A percentile compares a stretch with the other conserved stretches of the same genome.
Conservation (phyloP, 1,139 yeast genomes). For the Candida smagusa region DNA sequence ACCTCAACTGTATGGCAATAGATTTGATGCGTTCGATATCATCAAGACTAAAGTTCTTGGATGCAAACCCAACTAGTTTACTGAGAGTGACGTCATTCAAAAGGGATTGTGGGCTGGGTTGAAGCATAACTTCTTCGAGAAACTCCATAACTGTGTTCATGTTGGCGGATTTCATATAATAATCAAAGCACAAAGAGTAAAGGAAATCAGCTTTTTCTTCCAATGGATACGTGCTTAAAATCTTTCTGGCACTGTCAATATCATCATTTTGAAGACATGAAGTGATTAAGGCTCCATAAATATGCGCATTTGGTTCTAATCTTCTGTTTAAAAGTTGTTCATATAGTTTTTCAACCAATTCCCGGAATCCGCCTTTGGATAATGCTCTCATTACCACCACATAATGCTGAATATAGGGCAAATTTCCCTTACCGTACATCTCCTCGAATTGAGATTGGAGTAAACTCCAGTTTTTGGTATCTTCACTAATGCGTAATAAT, state of each 20-base stretch:
- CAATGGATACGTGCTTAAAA: conserved; percentile 17
- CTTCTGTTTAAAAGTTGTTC: conserved; percentile 45
- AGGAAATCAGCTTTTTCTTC: conserved; percentile 33
- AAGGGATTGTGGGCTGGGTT: conserved; percentile 17
- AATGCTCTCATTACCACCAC: conserved; percentile 63
- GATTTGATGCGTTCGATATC: conserved; percentile 20
- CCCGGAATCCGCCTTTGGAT: conserved; percentile 53
- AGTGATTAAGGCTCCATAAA: conserved; percentile 49
- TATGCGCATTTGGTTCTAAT: conserved; percentile 45
- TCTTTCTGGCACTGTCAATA: conserved; percentile 32
- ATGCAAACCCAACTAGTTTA: conserved; percentile 19
- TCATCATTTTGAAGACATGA: conserved; percentile 47
- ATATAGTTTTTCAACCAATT: conserved; percentile 52
- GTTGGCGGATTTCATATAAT: conserved; percentile 36
- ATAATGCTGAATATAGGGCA: conserved; percentile 60
- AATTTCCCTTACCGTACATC: conserved; percentile 53
- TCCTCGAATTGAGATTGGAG: conserved; percentile 63
- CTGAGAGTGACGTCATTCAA: conserved; percentile 17
- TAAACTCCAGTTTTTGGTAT: conserved; percentile 53
- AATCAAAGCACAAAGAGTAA: conserved; percentile 39
- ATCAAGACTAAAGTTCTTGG: conserved; percentile 21
- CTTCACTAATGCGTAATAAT: conserved; percentile 48
- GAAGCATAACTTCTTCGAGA: conserved; percentile 29
- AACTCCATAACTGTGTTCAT: conserved; percentile 37
- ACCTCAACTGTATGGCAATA: conserved; percentile 17